Base-by-base conservation (phyloP, 148 eudicot genomes). In the Hydrangea macrophylla region DNA sequence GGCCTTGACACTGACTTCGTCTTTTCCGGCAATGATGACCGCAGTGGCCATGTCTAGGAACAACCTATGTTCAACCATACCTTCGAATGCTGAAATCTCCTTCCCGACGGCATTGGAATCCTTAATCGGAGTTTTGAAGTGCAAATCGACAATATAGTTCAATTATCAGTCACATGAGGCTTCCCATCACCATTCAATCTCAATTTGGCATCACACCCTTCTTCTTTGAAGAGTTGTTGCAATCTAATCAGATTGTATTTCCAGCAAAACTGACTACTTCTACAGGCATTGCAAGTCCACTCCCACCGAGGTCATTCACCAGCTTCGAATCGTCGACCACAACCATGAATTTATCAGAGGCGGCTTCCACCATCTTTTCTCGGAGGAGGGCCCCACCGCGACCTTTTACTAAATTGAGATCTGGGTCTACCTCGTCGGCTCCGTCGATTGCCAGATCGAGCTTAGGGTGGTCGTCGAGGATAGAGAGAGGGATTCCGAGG, bases 231-330 rank as follows among this genome's bases (percentile, higher is more conserved):
- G 53, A 94, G 32, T 30, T 84, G 91, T 71, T 82, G 80, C 55
- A 90, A 72, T 54, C 98, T 82, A 1, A 73, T 71, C 74, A 88
- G 61, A 75, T 94, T 94, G 39, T 94, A 90, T 57, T 94, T 90
- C 99, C 97, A 94, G 57, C 96, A 94, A 68, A 94, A 90, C 45
- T 88, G 92, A 94, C 97, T 15, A 90, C 97, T 60, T 94, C 97
- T 24, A 90, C 96, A 12, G 97, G 99, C 99, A 90, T 90, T 9
- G 99, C 97, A 31, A 95, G 72, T 0, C 96, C 91, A 64, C 97
- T 91, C 2, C 99, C 97, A 13, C 99, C 99, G 3, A 91, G 73
- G 0, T 93, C 97, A 0, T 69, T 69, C 8, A 95, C 99, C 25
- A 90, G 72, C 66, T 95, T 95, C 0, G 97, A 84, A 27, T 95